Base-by-base conservation (phyloP, 225 moss, liverwort and hornwort genomes). In the Antitrichia curtipendula region DNA sequence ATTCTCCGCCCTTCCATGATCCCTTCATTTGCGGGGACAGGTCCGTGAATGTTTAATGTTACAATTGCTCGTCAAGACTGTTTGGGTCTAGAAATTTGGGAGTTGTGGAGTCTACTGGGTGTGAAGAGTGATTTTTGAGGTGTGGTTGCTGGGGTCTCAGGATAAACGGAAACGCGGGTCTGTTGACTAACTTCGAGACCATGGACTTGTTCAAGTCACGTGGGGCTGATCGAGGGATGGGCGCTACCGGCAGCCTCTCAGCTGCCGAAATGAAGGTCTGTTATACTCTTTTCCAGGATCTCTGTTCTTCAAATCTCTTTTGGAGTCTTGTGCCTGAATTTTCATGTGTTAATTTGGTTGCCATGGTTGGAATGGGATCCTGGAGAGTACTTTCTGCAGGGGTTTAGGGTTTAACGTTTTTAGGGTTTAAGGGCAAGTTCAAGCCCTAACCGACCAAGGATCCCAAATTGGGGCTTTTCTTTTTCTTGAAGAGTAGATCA, bases 131-230 rank as follows among this genome's bases (percentile, higher is more conserved):
- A 49, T 73, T 84, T 68, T 69, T 45, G 61, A 61, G 49, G 18
- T 73, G 21, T 70, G 83, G 41, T 22, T 75, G 86, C 45, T 88
- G 68, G 57, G 57, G 53, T 83, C 84, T 36, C 84, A 94, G 94
- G 61, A 88, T 93, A 82, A 95, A 95, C 65, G 93, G 92, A 24
- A 97, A 93, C 78, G 96, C 94, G 29, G 97, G 98, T 86, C 80
- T 99, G 88, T 85, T 99, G 89, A 93, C 97, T 19, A 99, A 97
- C 81, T 97, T 97, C 78, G 98, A 97, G 90, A 93, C 94, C 27
- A 86, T 92, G 93, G 95, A 94, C 74, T 88, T 99, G 85, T 86
- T 97, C 87, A 95, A 92, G 77, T 92, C 91, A 36, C 97, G 97
- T 47, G 98, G 98, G 86, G 97, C 98, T 69, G 96, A 94, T 87